Evolutionary conservation across 2,329 filamentous ascomycete species (phyloP), one percentile per base, ranked within the genome.

Genomic region (Neofusicoccum laricinum): DNA sequence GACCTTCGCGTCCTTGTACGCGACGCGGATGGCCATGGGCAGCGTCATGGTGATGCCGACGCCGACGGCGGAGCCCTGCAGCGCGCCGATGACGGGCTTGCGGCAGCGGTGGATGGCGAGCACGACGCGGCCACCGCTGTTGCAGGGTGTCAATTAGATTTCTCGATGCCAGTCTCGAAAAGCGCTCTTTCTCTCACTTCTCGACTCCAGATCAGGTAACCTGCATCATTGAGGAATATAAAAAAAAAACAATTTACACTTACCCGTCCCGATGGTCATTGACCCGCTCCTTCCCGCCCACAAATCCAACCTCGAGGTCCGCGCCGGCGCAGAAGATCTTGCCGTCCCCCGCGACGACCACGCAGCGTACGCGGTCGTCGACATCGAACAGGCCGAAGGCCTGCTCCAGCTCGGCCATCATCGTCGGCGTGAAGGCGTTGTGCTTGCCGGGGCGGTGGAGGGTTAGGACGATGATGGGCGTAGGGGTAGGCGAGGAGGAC

Each of bases 361-460:
- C 73, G 55, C 78, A 82, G 67, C 82, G 84, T 30, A 86, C 84
- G 5, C 84, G 78, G 61, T 84, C 80, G 65, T 87, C 84, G 25
- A 80, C 73, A 66, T 85, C 82, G 70, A 86, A 81, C 69, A 81
- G 79, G 61, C 70, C 72, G 68, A 82, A 84, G 12, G 84, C 85
- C 2, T 76, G 68, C 65, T 86, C 82, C 34, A 92, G 80, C 69
- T 89, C 88, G 15, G 76, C 71, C 69, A 84, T 84, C 87, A 91
- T 91, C 14, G 76, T 79, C 19, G 82, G 78, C 2, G 87, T 91
- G 76, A 91, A 91, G 66, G 87, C 88, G 82, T 92, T 91, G 77
- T 88, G 82, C 65, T 86, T 86, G 11, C 78, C 75, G 0, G 89
- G 89, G 17, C 90, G 85, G 77, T 89, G 81, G 45, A 91, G 82